Evolutionary conservation across 1,139 yeast species (phyloP), one percentile per base, ranked within the genome.

Genomic region (Wickerhamomyces sp.): DNA sequence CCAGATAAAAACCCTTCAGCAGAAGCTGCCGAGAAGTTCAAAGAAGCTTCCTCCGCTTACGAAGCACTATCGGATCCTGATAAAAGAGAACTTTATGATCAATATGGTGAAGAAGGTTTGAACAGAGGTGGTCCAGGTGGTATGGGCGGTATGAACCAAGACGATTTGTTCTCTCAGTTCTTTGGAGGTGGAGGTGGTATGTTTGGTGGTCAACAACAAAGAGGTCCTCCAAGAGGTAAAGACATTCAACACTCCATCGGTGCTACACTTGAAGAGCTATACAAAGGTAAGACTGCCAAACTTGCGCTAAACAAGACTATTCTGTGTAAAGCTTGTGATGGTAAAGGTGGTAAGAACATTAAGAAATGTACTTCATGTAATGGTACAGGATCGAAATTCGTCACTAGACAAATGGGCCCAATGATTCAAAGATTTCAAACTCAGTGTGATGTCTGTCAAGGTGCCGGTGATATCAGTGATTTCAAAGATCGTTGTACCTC

Each of bases 401-500:
- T 89, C 52, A 87, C 96, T 39, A 85, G 96, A 70, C 97, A 91
- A 66, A 89, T 91, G 96, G 99, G 99, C 51, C 96, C 96, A 47
- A 88, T 91, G 93, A 83, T 91, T 56, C 99, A 91, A 70, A 81
- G 96, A 72, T 85, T 85, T 78, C 98, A 91, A 69, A 81, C 95
- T 27, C 81, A 79, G 39, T 91, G 99, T 82, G 93, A 86, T 50
- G 81, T 68, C 44, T 91, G 99, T 80, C 68, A 76, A 50, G 98
- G 97, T 59, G 72, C 83, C 42, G 99, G 99, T 59, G 94, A 85
- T 60, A 83, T 82, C 47, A 75, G 88, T 58, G 81, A 83, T 60
- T 75, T 89, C 41, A 84, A 84, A 68, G 96, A 88, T 66, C 78
- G 89, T 59, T 91, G 99, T 78, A 78, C 77, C 52, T 59, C 64